These are phyloP conservation scores for Leccinum variicolor DNA, from an alignment of 768 basidiomycete genomes.

Conservation along the genomic window DNA sequence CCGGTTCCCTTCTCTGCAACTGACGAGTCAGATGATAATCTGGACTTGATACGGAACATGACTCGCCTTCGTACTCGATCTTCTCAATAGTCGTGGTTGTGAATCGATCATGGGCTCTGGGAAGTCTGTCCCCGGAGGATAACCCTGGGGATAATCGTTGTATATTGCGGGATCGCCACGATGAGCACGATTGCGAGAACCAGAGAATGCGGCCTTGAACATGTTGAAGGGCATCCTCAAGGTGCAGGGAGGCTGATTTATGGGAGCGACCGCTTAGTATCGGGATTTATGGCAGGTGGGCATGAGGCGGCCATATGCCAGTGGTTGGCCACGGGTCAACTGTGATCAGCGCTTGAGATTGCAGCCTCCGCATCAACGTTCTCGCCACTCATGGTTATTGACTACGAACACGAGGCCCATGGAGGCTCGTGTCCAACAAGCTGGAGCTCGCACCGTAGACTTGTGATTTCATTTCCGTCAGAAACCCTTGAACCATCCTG, in stretches of 20 bases:
- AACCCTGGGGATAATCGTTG: slow-evolving; percentile 26
- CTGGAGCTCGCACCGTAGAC: not conserved
- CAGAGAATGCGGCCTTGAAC: slow-evolving; percentile 32
- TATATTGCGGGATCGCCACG: slow-evolving; percentile 26
- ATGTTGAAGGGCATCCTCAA: slow-evolving; percentile 36
- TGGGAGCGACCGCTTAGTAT: slow-evolving; percentile 6
- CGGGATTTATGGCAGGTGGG: slow-evolving; percentile 27
- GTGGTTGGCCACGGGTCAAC: slow-evolving; percentile 32
- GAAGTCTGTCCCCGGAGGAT: slow-evolving; percentile 25
- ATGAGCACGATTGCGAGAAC: slow-evolving; percentile 31
- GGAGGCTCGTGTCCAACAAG: not conserved
- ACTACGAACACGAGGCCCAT: slow-evolving; percentile 5
- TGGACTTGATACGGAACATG: not conserved
- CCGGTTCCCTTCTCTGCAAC: slow-evolving; percentile 31
- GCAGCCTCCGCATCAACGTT: not conserved
- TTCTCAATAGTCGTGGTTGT: slow-evolving; percentile 26
- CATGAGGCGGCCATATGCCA: slow-evolving; percentile 31
- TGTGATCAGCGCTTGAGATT: not conserved
- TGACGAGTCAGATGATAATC: slow-evolving; percentile 10
- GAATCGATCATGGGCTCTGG: slow-evolving; percentile 20
- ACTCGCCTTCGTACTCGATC: slow-evolving; percentile 26
- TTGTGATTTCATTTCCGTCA: not conserved
- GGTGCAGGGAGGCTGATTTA: slow-evolving; percentile 17
- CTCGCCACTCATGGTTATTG: not conserved
- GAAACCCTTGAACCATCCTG: not conserved